Percentiles rank a stretch among this genome's conserved stretches.
These are phyloP conservation scores for Poa annua DNA, from an alignment of 176 grass and related monocot species.

Conservation along the genomic window DNA sequence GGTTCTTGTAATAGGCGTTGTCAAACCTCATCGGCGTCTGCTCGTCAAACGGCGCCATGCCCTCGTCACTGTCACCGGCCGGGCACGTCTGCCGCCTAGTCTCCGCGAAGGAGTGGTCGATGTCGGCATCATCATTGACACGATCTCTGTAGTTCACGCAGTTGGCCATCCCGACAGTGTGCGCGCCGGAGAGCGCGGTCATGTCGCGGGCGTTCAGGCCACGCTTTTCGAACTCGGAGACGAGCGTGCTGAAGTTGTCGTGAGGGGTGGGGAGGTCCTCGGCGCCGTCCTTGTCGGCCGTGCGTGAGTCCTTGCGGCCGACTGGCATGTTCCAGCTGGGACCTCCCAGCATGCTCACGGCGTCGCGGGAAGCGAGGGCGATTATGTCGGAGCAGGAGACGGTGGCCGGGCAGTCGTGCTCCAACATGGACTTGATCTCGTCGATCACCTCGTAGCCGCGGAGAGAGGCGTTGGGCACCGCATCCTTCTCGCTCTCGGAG, in stretches of 20 bases:
- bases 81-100: background rate
- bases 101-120: slow-evolving; percentile 40
- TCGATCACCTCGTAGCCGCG: slow-evolving; percentile 60
- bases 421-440: slow-evolving; percentile 54
- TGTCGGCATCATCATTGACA: background rate
- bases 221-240: slow-evolving; percentile 39
- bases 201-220: slow-evolving; percentile 53
- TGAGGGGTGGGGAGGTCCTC: slow-evolving; percentile 48
- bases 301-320: slow-evolving; percentile 65
- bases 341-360: slow-evolving; percentile 61
- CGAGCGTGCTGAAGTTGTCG: slow-evolving; percentile 26
- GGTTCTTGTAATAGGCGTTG: slow-evolving; percentile 61
- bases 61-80: background rate
- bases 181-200: slow-evolving; percentile 56
- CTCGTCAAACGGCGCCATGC: slow-evolving; percentile 38
- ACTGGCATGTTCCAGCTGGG: slow-evolving; percentile 62
- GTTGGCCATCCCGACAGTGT: slow-evolving; percentile 45
- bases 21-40: slow-evolving; percentile 44
- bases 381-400: slow-evolving; percentile 68
- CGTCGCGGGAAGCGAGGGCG: slow-evolving; percentile 58
- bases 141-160: slow-evolving; percentile 14
- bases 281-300: slow-evolving; percentile 32
- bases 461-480: slow-evolving; percentile 44
- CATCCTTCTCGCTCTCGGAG: slow-evolving; percentile 53
- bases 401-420: slow-evolving; percentile 52